Conservation (phyloP, 2,329 filamentous ascomycete genomes). For the Phialophora verrucosa region DNA sequence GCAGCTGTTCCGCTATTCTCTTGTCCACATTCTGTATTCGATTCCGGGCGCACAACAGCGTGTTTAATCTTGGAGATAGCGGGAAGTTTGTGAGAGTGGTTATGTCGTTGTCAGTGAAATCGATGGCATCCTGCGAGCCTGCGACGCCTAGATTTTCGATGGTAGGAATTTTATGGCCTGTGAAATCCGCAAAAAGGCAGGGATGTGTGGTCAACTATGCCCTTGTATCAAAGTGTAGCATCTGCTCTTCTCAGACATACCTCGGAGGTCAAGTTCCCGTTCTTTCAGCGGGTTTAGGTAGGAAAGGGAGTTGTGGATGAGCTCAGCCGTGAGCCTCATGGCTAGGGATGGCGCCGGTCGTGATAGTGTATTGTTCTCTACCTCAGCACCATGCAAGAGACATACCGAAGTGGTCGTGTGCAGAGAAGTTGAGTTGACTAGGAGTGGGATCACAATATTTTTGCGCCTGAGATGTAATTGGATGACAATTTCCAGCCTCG, state of each 20-base stretch:
- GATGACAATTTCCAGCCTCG: not conserved
- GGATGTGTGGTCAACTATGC: constrained; percentile 80
- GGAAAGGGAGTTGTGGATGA: constrained; percentile 92
- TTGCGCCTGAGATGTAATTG: not conserved
- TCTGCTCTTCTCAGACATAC: constrained; percentile 97
- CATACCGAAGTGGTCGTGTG: constrained; percentile 4
- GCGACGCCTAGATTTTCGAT: constrained; percentile 98
- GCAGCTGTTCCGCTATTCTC: constrained; percentile 73
- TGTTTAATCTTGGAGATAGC: constrained; percentile 83
- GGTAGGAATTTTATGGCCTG: constrained; percentile 96
- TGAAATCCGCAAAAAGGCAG: constrained; percentile 56
- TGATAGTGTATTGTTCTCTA: not conserved
- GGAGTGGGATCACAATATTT: not conserved
- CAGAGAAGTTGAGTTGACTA: not conserved
- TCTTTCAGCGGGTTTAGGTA: constrained; percentile 99
- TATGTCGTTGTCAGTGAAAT: constrained; percentile 98
- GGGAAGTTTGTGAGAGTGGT: constrained; percentile 89
- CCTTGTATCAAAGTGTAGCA: constrained; percentile 77
- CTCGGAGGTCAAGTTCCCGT: constrained; percentile 98
- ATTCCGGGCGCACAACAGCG: constrained; percentile 87
- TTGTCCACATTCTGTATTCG: constrained; percentile 82
- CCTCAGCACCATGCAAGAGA: not conserved
- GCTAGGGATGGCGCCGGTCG: constrained; percentile 15
- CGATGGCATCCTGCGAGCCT: constrained; percentile 89
- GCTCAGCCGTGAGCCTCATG: constrained; percentile 95